Conservation (phyloP, 768 basidiomycete species). For the Calocera viscosa region DNA sequence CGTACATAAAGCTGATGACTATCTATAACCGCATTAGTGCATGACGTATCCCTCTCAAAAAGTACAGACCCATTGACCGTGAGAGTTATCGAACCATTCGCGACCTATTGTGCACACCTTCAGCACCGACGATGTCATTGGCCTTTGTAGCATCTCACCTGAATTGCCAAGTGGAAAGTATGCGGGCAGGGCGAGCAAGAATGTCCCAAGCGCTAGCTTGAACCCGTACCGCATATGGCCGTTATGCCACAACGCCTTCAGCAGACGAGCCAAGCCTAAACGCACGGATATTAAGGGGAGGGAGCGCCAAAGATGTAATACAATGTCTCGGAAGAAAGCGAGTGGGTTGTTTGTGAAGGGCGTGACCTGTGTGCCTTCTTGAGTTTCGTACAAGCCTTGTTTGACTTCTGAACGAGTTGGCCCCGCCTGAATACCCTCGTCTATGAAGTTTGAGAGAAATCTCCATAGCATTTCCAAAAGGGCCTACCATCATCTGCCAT, state of each 20-base stretch:
- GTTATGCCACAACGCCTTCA: background rate
- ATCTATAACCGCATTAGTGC: background rate
- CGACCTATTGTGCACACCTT: background rate
- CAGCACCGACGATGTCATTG: background rate
- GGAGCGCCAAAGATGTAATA: background rate
- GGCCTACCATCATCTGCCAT: background rate
- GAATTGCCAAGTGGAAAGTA: background rate
- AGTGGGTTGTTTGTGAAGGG: background rate
- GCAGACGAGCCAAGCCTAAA: background rate
- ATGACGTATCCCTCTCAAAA: background rate
- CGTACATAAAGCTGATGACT: background rate
- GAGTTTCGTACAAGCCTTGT: background rate
- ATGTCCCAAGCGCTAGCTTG: background rate
- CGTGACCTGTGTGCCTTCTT: background rate
- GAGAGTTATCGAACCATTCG: background rate
- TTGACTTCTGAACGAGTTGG: background rate
- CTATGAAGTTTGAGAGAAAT: background rate
- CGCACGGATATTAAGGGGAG: background rate
- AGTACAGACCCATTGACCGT: background rate
- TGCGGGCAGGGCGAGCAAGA: background rate
- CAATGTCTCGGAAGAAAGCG: background rate
- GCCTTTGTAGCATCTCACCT: background rate
- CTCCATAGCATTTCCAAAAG: no score
- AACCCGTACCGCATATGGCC: background rate
- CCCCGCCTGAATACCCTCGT: background rate